Evolutionary conservation across 768 basidiomycete genomes (phyloP).

Genomic region (Hirschioporus abietinus): DNA sequence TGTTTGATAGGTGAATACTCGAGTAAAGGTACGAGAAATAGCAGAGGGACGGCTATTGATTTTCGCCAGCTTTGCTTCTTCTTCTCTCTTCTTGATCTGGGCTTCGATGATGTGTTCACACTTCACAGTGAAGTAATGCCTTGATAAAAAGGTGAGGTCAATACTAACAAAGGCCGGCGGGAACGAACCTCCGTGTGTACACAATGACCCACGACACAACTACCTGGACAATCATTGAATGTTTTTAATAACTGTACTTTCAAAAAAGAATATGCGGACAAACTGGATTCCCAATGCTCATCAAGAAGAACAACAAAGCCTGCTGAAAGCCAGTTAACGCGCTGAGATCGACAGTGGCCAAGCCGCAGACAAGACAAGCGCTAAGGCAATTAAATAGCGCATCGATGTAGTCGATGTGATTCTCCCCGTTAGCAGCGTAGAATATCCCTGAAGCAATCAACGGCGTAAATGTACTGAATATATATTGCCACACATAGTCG

Average conservation of each 20-base stretch:
- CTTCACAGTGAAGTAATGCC: slow-evolving; percentile 66
- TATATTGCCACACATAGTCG: slow-evolving; percentile 7
- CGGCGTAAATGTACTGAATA: slow-evolving; percentile 64
- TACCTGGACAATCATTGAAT: slow-evolving; percentile 38
- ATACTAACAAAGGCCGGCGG: slow-evolving; percentile 4
- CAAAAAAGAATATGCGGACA: slow-evolving; percentile 24
- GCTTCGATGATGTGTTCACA: slow-evolving; percentile 54
- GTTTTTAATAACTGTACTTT: slow-evolving; percentile 6
- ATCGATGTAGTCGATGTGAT: slow-evolving; percentile 70
- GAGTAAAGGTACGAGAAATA: slow-evolving; percentile 9
- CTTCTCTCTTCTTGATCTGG: slow-evolving; percentile 21
- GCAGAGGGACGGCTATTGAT: background rate
- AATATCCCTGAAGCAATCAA: slow-evolving; percentile 75
- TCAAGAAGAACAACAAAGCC: slow-evolving; percentile 64
- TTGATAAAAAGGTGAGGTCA: slow-evolving; percentile 20
- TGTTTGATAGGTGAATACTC: slow-evolving; percentile 5
- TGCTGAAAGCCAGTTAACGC: slow-evolving; percentile 67
- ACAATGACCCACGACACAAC: slow-evolving; percentile 83
- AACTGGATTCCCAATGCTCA: slow-evolving; percentile 73
- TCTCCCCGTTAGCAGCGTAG: slow-evolving; percentile 75
- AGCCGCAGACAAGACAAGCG: slow-evolving; percentile 75
- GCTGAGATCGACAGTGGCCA: slow-evolving; percentile 65
- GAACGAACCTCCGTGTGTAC: slow-evolving; percentile 58
- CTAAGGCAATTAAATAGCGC: slow-evolving; percentile 73
- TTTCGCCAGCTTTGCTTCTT: slow-evolving; percentile 7